phyloP scores from a whole-genome alignment of 139 green algal genomes.

The Tetradesmus obliquus region DNA sequence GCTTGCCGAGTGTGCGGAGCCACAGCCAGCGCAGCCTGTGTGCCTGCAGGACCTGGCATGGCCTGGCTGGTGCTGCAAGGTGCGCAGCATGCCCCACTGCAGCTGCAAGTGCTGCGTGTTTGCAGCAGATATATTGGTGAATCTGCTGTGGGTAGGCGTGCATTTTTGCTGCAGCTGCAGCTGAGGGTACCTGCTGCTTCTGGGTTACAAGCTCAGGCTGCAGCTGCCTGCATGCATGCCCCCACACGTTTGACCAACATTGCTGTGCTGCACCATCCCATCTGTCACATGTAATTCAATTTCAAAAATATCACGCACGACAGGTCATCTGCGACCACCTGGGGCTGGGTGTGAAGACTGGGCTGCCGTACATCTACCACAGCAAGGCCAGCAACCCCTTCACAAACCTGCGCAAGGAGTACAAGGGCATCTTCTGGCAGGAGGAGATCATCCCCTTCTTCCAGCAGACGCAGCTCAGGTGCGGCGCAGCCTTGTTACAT shows the following conservation, averaged over 20 bases:
- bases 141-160: not conserved
- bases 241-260: no score
- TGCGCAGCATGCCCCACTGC: not conserved
- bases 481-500: not conserved
- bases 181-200: not conserved
- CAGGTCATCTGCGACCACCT: conserved; percentile 97
- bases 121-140: not conserved
- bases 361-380: conserved; percentile 98
- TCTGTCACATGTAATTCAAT: no score
- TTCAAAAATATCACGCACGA: not conserved
- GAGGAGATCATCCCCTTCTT: conserved; percentile 97
- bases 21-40: not conserved
- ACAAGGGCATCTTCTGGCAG: conserved; percentile 99
- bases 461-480: conserved; percentile 79
- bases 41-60: not conserved
- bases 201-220: no score
- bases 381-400: conserved; percentile 98
- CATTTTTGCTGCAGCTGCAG: not conserved
- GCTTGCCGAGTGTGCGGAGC: not conserved
- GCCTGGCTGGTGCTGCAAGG: conserved; percentile 15
- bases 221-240: no score
- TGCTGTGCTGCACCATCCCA: no score
- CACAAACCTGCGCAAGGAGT: conserved; percentile 97
- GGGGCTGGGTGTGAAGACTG: conserved; percentile 93
- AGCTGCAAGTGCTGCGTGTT: not conserved